Percentiles rank a stretch among this genome's conserved stretches.
Conservation (phyloP, 805 yeast species). For the Diddensiella transvaalensis region DNA sequence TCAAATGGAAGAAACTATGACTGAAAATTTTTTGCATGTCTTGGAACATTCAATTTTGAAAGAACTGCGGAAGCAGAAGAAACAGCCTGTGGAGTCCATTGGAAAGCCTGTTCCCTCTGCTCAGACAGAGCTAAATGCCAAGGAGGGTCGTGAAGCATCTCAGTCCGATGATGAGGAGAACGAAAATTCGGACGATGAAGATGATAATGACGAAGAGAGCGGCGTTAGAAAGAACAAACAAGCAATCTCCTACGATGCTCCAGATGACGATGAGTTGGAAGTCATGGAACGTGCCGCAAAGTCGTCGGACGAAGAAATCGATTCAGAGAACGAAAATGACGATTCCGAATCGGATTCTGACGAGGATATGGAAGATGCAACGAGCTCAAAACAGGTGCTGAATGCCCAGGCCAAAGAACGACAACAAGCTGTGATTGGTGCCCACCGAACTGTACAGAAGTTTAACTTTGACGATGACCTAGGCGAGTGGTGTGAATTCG, state of each 20-base stretch:
- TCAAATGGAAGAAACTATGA: conserved; percentile 68
- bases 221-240: conserved; percentile 56
- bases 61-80: conserved; percentile 80
- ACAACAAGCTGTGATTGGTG: conserved; percentile 73
- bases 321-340: conserved; percentile 35
- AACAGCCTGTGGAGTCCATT: conserved; percentile 36
- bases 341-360: conserved; percentile 43
- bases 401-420: conserved; percentile 72
- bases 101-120: conserved; percentile 35
- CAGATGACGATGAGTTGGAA: conserved; percentile 92
- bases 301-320: conserved; percentile 30
- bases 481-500: conserved; percentile 93
- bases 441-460: conserved; percentile 68
- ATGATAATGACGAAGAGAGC: conserved; percentile 45
- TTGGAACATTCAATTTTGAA: conserved; percentile 72
- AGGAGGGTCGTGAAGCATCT: conserved; percentile 28
- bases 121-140: conserved; percentile 54
- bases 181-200: conserved; percentile 44
- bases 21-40: conserved; percentile 58
- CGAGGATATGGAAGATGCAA: conserved; percentile 34
- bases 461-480: conserved; percentile 85
- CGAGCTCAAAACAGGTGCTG: conserved; percentile 31
- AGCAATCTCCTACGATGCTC: conserved; percentile 88
- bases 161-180: conserved; percentile 40
- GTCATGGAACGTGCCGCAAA: conserved; percentile 76